Evolutionary conservation across 805 yeast species (phyloP).

Genomic region (Cyberlindnera lachancei): DNA sequence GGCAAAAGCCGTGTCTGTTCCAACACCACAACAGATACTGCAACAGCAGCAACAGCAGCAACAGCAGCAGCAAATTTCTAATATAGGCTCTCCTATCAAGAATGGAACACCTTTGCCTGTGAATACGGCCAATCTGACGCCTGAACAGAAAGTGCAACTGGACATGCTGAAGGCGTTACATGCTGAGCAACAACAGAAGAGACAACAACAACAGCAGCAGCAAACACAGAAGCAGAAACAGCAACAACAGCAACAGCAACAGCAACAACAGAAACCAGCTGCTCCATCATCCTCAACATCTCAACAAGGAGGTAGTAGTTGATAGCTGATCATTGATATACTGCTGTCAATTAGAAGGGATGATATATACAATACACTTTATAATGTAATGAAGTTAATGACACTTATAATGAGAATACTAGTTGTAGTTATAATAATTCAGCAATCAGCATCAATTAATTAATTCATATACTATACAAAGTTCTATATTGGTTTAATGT

Average conservation of each 20-base stretch:
- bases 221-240: neutral
- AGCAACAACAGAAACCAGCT: too few relatives aligned
- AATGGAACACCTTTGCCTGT: conserved; percentile 5
- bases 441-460: too few relatives aligned
- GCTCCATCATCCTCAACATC: too few relatives aligned
- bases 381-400: too few relatives aligned
- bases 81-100: neutral
- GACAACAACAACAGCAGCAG: too few relatives aligned
- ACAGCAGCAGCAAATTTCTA: conserved; percentile 19
- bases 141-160: conserved; percentile 25
- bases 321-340: neutral
- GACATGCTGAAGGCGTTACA: conserved; percentile 21
- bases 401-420: too few relatives aligned
- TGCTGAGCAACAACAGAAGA: conserved; percentile 21
- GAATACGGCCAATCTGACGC: conserved; percentile 11
- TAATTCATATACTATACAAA: too few relatives aligned
- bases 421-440: too few relatives aligned
- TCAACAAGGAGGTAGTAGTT: too few relatives aligned
- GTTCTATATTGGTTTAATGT: too few relatives aligned
- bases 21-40: conserved; percentile 35
- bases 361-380: conserved; percentile 1
- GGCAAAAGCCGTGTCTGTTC: conserved; percentile 10
- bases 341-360: neutral
- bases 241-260: too few relatives aligned
- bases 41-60: conserved; percentile 28